Percentiles rank a stretch among this genome's conserved stretches.
phyloP scores from a whole-genome alignment of 176 grass and related monocot genomes.

The Bolboschoenus planiculmis region DNA sequence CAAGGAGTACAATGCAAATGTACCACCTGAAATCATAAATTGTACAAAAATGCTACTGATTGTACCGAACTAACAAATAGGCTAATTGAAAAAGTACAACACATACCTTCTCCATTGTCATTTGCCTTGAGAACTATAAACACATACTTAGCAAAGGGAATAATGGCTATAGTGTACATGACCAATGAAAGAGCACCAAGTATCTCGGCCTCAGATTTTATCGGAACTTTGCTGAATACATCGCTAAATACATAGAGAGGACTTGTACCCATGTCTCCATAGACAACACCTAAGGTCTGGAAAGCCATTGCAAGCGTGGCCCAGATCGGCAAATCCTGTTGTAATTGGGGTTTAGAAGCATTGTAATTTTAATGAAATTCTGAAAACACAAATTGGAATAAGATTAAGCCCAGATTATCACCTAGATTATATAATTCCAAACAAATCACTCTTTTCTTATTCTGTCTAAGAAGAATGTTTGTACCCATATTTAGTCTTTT shows the following conservation, averaged over 20 bases:
- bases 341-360: background rate
- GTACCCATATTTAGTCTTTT: background rate
- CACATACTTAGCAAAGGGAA: constrained; percentile 81
- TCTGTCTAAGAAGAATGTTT: background rate
- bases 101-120: constrained; percentile 84
- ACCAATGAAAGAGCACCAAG: constrained; percentile 85
- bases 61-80: background rate
- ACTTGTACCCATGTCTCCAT: constrained; percentile 95
- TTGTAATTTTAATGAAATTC: background rate
- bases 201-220: constrained; percentile 83
- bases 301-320: constrained; percentile 79
- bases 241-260: constrained; percentile 96
- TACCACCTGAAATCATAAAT: constrained; percentile 58
- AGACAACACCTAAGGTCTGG: constrained; percentile 92
- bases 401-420: background rate
- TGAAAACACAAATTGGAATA: background rate
- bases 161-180: constrained; percentile 86
- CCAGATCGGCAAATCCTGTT: constrained; percentile 61
- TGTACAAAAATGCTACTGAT: background rate
- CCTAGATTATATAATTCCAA: background rate
- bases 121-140: constrained; percentile 97
- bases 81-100: background rate
- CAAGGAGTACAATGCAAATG: constrained; percentile 85
- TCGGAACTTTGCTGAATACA: constrained; percentile 93
- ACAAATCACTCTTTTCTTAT: background rate